phyloP scores from a whole-genome alignment of 225 moss, liverwort and hornwort species.

The Pseudisothecium myosuroides region DNA sequence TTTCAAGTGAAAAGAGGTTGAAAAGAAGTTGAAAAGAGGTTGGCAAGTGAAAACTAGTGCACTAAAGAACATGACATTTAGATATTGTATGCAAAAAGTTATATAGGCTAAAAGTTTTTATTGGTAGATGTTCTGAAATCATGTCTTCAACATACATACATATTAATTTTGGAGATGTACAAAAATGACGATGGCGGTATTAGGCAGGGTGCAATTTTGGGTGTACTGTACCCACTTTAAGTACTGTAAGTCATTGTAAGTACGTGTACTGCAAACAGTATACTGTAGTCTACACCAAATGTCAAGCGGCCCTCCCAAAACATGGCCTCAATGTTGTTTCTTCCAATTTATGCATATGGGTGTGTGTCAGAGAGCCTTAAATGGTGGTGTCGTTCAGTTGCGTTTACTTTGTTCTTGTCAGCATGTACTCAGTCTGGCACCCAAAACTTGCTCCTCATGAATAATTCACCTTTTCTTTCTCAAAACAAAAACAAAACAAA shows the following conservation, averaged over 20 bases:
- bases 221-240: background rate
- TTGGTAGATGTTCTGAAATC: background rate
- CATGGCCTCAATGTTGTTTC: background rate
- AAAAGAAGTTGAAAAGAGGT: too few relatives aligned
- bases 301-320: background rate
- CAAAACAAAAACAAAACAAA: background rate
- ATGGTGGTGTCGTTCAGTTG: background rate
- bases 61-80: accelerated
- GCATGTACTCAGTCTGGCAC: background rate
- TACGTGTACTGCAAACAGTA: background rate
- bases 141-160: background rate
- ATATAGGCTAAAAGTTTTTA: accelerated
- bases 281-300: background rate
- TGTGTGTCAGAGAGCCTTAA: background rate
- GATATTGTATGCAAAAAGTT: accelerated
- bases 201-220: background rate
- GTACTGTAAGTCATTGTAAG: background rate
- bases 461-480: background rate
- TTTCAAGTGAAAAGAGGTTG: background rate
- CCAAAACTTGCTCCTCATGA: background rate
- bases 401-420: background rate
- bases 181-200: background rate
- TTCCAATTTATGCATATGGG: background rate
- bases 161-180: background rate
- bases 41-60: accelerated